Evolutionary conservation across 805 yeast genomes (phyloP).

Genomic region (Lipomyces sp.): DNA sequence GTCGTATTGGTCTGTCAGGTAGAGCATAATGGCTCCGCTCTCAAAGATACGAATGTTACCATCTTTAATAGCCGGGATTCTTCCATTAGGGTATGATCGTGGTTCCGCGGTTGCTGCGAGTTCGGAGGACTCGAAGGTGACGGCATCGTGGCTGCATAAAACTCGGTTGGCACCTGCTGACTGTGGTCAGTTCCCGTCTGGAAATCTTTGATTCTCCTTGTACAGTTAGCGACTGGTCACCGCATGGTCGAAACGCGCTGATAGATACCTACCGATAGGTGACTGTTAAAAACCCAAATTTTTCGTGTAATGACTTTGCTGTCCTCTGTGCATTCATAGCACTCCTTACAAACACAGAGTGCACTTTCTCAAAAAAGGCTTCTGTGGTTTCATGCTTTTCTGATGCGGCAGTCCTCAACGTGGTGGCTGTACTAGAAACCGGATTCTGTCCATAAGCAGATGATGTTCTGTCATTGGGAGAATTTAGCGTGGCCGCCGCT

Average conservation of each 20-base stretch:
- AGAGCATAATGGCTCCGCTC: constrained; percentile 65
- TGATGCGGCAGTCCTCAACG: background rate
- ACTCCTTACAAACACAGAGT: constrained; percentile 18
- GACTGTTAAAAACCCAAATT: constrained; percentile 28
- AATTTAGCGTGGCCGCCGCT: background rate
- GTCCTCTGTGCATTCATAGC: constrained; percentile 30
- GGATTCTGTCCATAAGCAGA: constrained; percentile 5
- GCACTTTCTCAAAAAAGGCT: constrained; percentile 25
- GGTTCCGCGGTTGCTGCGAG: background rate
- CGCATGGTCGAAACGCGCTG: background rate
- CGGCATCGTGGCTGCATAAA: background rate
- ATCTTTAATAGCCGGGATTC: constrained; percentile 60
- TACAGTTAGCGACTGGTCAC: background rate
- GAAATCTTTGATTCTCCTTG: constrained; percentile 26
- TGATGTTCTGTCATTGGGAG: background rate
- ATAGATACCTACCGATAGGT: constrained; percentile 17
- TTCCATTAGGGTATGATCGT: constrained; percentile 57
- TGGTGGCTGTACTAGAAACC: constrained; percentile 12
- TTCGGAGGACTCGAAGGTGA: background rate
- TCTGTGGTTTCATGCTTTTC: constrained; percentile 23
- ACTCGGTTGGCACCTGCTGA: background rate
- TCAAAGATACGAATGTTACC: constrained; percentile 55
- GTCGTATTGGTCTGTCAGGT: constrained; percentile 65
- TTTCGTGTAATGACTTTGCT: constrained; percentile 29
- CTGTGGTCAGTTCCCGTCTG: constrained; percentile 13